A percentile compares a stretch with the other conserved stretches of the same genome.
phyloP scores from a whole-genome alignment of 306 rosid genomes.

The Castanospermum australe region DNA sequence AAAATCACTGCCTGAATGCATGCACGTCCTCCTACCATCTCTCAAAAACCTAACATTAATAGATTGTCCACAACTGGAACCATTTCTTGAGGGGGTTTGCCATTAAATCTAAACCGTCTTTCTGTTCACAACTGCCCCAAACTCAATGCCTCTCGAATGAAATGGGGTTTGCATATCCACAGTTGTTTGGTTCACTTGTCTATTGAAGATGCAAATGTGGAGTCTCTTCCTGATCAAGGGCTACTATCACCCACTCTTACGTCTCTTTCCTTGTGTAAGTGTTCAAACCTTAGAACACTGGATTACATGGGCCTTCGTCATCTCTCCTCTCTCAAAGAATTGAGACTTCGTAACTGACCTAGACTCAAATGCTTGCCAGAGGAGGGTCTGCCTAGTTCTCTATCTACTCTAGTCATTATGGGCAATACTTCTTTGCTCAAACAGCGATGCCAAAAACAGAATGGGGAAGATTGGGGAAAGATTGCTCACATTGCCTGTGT shows the following conservation, averaged over 20 bases:
- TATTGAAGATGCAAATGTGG: background rate
- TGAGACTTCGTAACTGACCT: background rate
- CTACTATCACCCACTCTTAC: background rate
- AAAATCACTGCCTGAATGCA: background rate
- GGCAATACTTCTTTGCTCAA: background rate
- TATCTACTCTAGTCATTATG: fast-evolving
- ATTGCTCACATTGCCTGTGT: background rate
- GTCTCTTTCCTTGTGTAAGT: background rate
- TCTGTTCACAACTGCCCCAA: background rate
- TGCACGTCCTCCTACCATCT: background rate
- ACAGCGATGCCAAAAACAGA: background rate
- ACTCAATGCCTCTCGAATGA: background rate
- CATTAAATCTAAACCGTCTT: background rate
- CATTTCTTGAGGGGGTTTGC: background rate
- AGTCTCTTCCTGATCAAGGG: background rate
- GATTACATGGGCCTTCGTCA: background rate
- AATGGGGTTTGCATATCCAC: background rate
- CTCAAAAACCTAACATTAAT: background rate
- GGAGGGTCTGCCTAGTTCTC: background rate
- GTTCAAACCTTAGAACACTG: background rate
- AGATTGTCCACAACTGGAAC: background rate
- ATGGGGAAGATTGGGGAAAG: background rate
- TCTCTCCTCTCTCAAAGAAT: background rate
- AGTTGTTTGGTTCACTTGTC: background rate
- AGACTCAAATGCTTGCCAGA: background rate